These are phyloP conservation scores for Albophoma yamanashiensis DNA, from an alignment of 2,329 filamentous ascomycete genomes.

Conservation along the genomic window DNA sequence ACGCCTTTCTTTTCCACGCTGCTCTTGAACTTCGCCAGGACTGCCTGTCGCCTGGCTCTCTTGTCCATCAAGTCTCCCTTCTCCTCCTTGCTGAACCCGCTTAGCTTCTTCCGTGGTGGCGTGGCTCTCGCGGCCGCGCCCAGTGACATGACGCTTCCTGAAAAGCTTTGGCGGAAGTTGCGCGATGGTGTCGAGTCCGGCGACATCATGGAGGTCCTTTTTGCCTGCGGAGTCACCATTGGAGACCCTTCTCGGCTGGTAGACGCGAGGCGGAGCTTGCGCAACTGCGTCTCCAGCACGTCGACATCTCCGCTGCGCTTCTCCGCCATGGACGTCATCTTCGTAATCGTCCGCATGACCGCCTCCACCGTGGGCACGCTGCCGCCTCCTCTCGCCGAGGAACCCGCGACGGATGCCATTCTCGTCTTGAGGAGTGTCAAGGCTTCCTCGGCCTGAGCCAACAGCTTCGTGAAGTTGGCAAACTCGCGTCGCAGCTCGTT, in stretches of 20 bases:
- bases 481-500: constrained; percentile 72
- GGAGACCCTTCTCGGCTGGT: constrained; percentile 32
- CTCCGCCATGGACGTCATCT: constrained; percentile 89
- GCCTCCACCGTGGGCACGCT: constrained; percentile 79
- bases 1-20: constrained; percentile 39
- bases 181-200: constrained; percentile 32
- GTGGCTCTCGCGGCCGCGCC: constrained; percentile 27
- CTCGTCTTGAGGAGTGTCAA: constrained; percentile 70
- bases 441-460: constrained; percentile 71
- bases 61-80: constrained; percentile 45
- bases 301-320: constrained; percentile 86
- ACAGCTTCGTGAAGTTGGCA: constrained; percentile 58
- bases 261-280: constrained; percentile 50
- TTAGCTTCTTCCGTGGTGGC: constrained; percentile 50
- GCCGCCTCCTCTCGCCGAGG: constrained; percentile 31
- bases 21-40: constrained; percentile 39
- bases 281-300: constrained; percentile 78
- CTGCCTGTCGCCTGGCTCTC: constrained; percentile 39
- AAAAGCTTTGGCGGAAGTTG: constrained; percentile 28
- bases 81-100: constrained; percentile 48
- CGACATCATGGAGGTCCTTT: constrained; percentile 27
- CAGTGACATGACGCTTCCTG: constrained; percentile 27
- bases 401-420: constrained; percentile 48
- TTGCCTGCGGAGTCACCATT: constrained; percentile 26
- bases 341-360: constrained; percentile 80